Conservation (phyloP, 192 early-diverging fungal species). For the Entrophospora sp. region DNA sequence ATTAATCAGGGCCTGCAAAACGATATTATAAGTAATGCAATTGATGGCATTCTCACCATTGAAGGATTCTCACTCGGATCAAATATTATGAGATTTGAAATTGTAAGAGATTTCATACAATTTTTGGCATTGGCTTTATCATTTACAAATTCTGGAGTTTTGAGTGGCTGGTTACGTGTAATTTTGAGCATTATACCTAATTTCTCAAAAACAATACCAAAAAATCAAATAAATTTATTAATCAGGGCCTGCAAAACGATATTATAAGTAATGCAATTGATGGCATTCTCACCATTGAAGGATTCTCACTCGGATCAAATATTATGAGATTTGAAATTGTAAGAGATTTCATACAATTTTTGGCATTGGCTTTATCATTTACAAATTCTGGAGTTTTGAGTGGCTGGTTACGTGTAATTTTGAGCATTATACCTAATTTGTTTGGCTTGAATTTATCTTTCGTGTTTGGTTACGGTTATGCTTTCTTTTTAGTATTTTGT, state of each 20-base stretch:
- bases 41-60: slow-evolving; percentile 31
- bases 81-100: slow-evolving; percentile 29
- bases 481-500: slow-evolving; percentile 27
- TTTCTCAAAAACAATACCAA: slow-evolving; percentile 25
- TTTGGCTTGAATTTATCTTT: slow-evolving; percentile 28
- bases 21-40: slow-evolving; percentile 22
- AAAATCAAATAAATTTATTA: slow-evolving; percentile 22
- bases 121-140: slow-evolving; percentile 27
- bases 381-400: slow-evolving; percentile 22
- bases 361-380: slow-evolving; percentile 24
- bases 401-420: slow-evolving; percentile 23
- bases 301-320: slow-evolving; percentile 23
- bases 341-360: slow-evolving; percentile 34
- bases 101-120: slow-evolving; percentile 36
- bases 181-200: slow-evolving; percentile 29
- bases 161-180: slow-evolving; percentile 24
- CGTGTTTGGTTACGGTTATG: slow-evolving; percentile 28
- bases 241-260: slow-evolving; percentile 32
- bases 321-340: slow-evolving; percentile 33
- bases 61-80: slow-evolving; percentile 24
- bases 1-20: too few species aligned
- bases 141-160: slow-evolving; percentile 20
- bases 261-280: slow-evolving; percentile 26
- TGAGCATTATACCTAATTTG: slow-evolving; percentile 28
- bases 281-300: slow-evolving; percentile 28